Evolutionary conservation across 192 early-diverging fungal species (phyloP).

Genomic region (Mycoemilia scoparia): DNA sequence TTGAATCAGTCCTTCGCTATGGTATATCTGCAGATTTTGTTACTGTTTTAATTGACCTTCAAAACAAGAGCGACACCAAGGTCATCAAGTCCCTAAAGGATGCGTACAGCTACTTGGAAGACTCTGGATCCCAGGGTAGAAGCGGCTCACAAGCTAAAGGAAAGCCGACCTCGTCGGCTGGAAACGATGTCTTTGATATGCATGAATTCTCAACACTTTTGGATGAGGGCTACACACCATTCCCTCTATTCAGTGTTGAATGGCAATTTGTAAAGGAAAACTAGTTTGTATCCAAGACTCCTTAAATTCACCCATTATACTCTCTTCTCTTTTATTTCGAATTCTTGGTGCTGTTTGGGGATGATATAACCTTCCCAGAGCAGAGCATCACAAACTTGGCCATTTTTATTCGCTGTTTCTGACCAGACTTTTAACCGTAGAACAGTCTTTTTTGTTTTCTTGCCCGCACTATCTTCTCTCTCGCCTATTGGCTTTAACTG

Average conservation of each 20-base stretch:
- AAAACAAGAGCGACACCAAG: slow-evolving; percentile 65
- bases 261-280: slow-evolving; percentile 15
- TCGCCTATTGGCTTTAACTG: too few relatives aligned
- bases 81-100: slow-evolving; percentile 53
- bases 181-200: slow-evolving; percentile 48
- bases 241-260: slow-evolving; percentile 59
- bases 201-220: slow-evolving; percentile 68
- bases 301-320: neutral
- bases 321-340: slow-evolving; percentile 1
- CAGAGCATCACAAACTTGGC: neutral
- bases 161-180: slow-evolving; percentile 8
- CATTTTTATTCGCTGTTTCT: neutral
- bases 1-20: slow-evolving; percentile 93
- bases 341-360: too few relatives aligned
- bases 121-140: too few relatives aligned
- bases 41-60: slow-evolving; percentile 54
- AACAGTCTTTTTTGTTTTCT: neutral
- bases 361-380: neutral
- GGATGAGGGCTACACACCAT: slow-evolving; percentile 79
- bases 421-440: neutral
- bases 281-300: neutral
- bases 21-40: slow-evolving; percentile 91
- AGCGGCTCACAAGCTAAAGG: too few relatives aligned
- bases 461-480: neutral
- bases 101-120: slow-evolving; percentile 74